Conservation (phyloP, 2,329 filamentous ascomycete genomes). For the Periconia sp. region DNA sequence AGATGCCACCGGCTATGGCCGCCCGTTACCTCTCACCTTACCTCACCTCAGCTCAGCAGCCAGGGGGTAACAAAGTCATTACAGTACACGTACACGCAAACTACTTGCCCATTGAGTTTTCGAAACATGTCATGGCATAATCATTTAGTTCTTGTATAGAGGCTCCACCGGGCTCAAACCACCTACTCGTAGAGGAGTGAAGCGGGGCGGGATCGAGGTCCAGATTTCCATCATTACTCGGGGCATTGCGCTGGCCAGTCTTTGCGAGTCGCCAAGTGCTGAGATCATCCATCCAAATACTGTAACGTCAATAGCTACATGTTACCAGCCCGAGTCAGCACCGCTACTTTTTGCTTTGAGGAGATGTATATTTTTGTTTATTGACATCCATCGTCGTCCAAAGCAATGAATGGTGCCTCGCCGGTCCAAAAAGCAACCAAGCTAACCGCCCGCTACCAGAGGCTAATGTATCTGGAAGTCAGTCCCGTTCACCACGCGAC, state of each 20-base stretch:
- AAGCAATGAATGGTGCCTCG: slow-evolving; percentile 41
- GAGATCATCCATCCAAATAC: background rate
- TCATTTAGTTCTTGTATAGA: background rate
- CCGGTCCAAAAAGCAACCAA: slow-evolving; percentile 22
- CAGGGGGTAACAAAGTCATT: background rate
- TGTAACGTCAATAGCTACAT: too few relatives aligned
- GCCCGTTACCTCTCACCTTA: slow-evolving; percentile 2
- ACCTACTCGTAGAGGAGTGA: background rate
- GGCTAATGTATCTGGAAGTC: slow-evolving; percentile 1
- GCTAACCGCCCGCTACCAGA: slow-evolving; percentile 19
- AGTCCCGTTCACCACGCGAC: background rate
- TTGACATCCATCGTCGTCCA: background rate
- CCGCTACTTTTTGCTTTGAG: too few relatives aligned
- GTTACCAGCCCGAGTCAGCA: background rate
- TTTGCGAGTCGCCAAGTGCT: background rate
- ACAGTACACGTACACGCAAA: too few relatives aligned
- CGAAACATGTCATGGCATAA: background rate
- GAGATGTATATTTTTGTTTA: background rate
- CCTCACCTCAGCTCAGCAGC: background rate
- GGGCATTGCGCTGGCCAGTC: background rate
- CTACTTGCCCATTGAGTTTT: background rate
- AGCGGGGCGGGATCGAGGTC: background rate
- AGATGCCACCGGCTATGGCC: slow-evolving; percentile 4
- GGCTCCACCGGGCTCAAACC: background rate
- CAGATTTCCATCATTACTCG: background rate